A percentile compares a stretch with the other conserved stretches of the same genome.
Conservation (phyloP, 257 asterid genomes). For the Coffea eugenioides region DNA sequence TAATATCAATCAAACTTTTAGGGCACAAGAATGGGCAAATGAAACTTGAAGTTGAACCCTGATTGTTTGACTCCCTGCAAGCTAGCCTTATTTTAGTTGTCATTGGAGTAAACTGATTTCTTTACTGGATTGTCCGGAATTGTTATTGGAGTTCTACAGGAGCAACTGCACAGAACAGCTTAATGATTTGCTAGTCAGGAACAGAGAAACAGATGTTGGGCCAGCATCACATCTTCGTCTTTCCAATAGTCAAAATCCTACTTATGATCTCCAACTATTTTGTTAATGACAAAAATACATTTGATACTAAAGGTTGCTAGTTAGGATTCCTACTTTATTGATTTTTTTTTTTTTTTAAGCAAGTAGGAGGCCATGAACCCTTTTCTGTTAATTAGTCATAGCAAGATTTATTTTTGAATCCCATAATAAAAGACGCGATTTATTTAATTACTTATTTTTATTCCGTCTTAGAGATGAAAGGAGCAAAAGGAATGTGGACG, state of each 20-base stretch:
- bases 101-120: not conserved
- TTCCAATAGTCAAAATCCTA: slow-evolving; percentile 12
- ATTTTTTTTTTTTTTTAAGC: too few species aligned
- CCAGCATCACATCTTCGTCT: slow-evolving; percentile 13
- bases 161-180: not conserved
- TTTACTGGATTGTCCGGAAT: not conserved
- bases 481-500: slow-evolving; percentile 39
- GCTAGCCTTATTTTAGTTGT: not conserved
- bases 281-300: not conserved
- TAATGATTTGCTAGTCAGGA: not conserved
- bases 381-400: not conserved
- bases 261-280: not conserved
- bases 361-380: too few species aligned
- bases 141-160: not conserved
- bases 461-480: slow-evolving; percentile 6
- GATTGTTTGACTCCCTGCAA: not conserved
- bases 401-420: not conserved
- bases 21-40: not conserved
- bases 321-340: not conserved
- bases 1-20: not conserved
- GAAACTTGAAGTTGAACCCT: not conserved
- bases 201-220: slow-evolving; percentile 3
- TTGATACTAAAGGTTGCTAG: not conserved
- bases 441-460: not conserved
- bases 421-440: not conserved